phyloP scores from a whole-genome alignment of 768 basidiomycete species.

The Roridomyces roridus region DNA sequence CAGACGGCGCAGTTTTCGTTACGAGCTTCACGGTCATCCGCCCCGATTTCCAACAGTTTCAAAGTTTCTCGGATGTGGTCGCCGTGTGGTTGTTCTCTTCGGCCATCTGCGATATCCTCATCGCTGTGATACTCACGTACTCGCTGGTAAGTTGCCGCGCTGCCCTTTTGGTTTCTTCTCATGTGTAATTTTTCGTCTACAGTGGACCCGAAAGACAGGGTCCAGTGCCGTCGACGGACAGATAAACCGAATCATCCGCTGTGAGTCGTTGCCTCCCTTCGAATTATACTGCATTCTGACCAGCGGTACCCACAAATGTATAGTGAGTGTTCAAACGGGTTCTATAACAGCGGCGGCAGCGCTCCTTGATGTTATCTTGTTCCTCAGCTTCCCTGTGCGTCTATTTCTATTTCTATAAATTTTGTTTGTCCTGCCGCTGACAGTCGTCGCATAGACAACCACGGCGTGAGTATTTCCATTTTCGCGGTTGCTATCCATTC shows the following conservation, averaged over 20 bases:
- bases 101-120: conserved; percentile 30
- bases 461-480: not conserved
- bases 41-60: conserved; percentile 25
- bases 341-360: conserved; percentile 32
- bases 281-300: not conserved
- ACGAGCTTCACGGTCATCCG: conserved; percentile 11
- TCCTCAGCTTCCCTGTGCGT: conserved; percentile 24
- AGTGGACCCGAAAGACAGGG: conserved; percentile 44
- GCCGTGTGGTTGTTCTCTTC: conserved; percentile 32
- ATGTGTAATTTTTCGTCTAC: not conserved
- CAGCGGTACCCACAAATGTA: not conserved
- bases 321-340: conserved; percentile 37
- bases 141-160: conserved; percentile 24
- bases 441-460: not conserved
- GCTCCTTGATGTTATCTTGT: conserved; percentile 29
- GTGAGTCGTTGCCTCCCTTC: conserved; percentile 20
- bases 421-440: not conserved
- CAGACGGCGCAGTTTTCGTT: conserved; percentile 15
- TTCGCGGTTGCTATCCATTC: too few species aligned
- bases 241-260: conserved; percentile 42
- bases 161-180: too few species aligned
- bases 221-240: conserved; percentile 42
- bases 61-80: conserved; percentile 22
- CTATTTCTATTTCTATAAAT: not conserved
- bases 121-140: conserved; percentile 28